phyloP scores from a whole-genome alignment of 352 stramenopile species.

The Phytophthora capsici region DNA sequence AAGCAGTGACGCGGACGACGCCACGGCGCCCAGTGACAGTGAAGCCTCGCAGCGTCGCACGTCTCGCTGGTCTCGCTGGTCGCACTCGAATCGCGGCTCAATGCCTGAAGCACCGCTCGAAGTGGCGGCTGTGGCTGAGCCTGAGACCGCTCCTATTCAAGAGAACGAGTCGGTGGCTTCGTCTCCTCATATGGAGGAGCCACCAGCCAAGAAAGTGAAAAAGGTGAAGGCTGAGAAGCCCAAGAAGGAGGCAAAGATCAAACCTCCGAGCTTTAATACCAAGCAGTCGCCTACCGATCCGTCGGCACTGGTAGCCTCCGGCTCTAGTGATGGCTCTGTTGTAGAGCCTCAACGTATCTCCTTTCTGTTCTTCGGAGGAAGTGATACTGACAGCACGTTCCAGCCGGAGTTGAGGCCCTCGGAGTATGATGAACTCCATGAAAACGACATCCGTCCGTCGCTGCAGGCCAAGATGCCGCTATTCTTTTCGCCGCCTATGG shows the following conservation, averaged over 20 bases:
- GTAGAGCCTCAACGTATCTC: conserved; percentile 31
- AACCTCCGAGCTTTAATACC: conserved; percentile 1
- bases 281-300: conserved; percentile 36
- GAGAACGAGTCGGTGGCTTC: conserved; percentile 24
- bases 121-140: conserved; percentile 13
- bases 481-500: conserved; percentile 64
- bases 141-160: conserved; percentile 12
- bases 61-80: conserved; percentile 40
- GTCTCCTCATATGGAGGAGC: conserved; percentile 17
- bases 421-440: conserved; percentile 47
- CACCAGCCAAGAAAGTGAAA: conserved; percentile 31
- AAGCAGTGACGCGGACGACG: conserved; percentile 32
- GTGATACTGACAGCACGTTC: conserved; percentile 55
- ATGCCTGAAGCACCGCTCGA: conserved; percentile 27
- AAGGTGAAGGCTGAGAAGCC: conserved; percentile 17
- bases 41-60: conserved; percentile 45
- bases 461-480: conserved; percentile 68
- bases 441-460: conserved; percentile 60
- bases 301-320: conserved; percentile 35
- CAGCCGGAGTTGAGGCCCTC: conserved; percentile 49
- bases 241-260: conserved; percentile 31
- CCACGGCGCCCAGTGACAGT: conserved; percentile 24
- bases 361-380: conserved; percentile 75
- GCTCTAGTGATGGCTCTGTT: conserved; percentile 39
- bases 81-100: conserved; percentile 38